Evolutionary conservation across 371 early-diverging fungal genomes (phyloP).

Genomic region (Blakeslea trispora): DNA sequence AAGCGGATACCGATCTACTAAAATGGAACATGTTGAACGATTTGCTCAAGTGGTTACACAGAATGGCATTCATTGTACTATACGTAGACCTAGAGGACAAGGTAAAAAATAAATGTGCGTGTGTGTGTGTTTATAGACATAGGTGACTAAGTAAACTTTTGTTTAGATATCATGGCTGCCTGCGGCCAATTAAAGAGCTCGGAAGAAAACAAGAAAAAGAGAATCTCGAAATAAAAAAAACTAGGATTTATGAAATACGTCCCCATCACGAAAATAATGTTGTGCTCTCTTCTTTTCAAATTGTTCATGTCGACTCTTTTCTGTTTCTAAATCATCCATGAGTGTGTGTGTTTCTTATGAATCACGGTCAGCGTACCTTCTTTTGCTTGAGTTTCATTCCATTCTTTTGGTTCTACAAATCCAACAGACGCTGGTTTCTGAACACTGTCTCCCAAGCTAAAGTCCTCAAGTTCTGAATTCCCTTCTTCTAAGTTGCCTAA

Average conservation of each 20-base stretch:
- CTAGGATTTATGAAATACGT: constrained; percentile 28
- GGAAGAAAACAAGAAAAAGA: constrained; percentile 12
- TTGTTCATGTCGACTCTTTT: constrained; percentile 52
- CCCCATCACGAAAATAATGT: constrained; percentile 71
- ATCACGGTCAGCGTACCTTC: no score
- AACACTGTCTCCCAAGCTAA: constrained; percentile 33
- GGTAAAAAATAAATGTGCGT: constrained; percentile 31
- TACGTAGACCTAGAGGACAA: constrained; percentile 61
- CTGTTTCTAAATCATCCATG: constrained; percentile 33
- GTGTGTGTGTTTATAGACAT: no score
- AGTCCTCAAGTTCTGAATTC: constrained; percentile 47
- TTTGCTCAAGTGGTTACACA: constrained; percentile 53
- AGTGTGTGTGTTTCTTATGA: no score
- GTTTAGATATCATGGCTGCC: constrained; percentile 72
- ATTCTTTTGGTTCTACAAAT: constrained; percentile 36
- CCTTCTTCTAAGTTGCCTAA: constrained; percentile 20
- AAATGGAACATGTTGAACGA: constrained; percentile 49
- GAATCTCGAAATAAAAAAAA: constrained; percentile 3
- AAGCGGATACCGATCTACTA: constrained; percentile 56
- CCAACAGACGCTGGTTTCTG: constrained; percentile 25
- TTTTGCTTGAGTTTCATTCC: constrained; percentile 36
- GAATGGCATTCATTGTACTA: constrained; percentile 54
- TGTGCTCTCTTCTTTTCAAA: constrained; percentile 72
- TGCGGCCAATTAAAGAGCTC: constrained; percentile 72
- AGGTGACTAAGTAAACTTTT: no score